These are phyloP conservation scores for Solanum hybrid DNA, from an alignment of 305 asterid genomes.

Conservation along the genomic window DNA sequence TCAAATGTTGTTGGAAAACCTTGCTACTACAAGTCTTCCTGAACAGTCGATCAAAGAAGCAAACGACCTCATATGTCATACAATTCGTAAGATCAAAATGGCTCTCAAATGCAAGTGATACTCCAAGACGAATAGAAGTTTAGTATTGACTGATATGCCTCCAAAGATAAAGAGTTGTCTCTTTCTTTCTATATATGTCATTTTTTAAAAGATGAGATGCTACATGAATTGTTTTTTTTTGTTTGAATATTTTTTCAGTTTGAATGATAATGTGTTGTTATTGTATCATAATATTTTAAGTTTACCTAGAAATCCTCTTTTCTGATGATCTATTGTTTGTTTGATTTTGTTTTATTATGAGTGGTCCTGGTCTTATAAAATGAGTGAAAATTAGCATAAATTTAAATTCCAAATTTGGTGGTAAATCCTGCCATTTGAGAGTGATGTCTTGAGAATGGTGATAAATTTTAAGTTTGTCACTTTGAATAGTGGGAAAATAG, in stretches of 20 bases:
- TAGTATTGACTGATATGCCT: not conserved
- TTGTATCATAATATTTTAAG: not conserved
- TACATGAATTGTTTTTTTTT: not conserved
- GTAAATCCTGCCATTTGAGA: not conserved
- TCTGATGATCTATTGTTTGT: not conserved
- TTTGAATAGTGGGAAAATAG: not conserved
- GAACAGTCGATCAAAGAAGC: conserved; percentile 47
- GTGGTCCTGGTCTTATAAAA: not conserved
- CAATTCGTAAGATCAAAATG: conserved; percentile 39
- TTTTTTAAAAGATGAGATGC: not conserved
- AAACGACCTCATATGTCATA: conserved; percentile 47
- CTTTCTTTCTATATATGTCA: not conserved
- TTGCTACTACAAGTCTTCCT: conserved; percentile 44
- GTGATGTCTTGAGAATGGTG: not conserved
- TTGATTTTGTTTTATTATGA: not conserved
- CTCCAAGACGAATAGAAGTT: not conserved
- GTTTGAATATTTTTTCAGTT: not conserved
- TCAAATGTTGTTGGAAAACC: conserved; percentile 45
- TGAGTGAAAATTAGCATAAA: not conserved
- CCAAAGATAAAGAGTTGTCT: not conserved
- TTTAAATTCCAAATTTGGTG: not conserved
- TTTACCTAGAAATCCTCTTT: not conserved
- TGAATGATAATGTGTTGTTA: not conserved
- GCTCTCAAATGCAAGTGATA: conserved; percentile 33
- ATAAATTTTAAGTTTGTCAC: not conserved